Percentiles rank a stretch among this genome's conserved stretches.
These are phyloP conservation scores for Melaleuca alternifolia DNA, from an alignment of 345 rosid genomes.

Conservation along the genomic window DNA sequence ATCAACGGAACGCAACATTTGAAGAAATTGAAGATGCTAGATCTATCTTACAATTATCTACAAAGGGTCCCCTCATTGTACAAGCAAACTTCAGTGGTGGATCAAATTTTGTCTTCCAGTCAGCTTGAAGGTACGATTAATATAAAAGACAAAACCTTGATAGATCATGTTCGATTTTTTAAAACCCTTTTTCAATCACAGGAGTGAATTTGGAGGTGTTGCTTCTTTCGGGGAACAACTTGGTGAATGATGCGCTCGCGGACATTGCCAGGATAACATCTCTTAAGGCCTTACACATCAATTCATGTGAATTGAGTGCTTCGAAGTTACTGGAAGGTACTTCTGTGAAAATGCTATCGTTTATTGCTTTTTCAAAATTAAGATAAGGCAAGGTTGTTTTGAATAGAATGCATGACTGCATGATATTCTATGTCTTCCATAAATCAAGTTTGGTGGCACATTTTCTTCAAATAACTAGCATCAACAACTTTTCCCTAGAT, in stretches of 20 bases:
- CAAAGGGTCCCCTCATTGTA: neutral
- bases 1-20: neutral
- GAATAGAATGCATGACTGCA: neutral
- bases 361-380: neutral
- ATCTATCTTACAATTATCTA: accelerated
- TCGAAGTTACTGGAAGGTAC: neutral
- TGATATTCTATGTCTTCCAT: neutral
- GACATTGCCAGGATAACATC: neutral
- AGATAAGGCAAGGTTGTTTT: neutral
- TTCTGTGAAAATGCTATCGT: neutral
- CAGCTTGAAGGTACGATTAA: neutral
- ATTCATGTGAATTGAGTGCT: accelerated
- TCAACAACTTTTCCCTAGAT: no score
- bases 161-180: accelerated
- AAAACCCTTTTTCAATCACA: neutral
- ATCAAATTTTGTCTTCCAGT: neutral
- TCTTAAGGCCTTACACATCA: neutral
- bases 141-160: neutral
- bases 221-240: accelerated
- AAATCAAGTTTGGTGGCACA: neutral
- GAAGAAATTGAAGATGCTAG: neutral
- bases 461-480: no score
- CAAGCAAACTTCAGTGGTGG: neutral
- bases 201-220: neutral
- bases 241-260: neutral